A percentile compares a stretch with the other conserved stretches of the same genome.
phyloP scores from a whole-genome alignment of 1,284 basidiomycete species.

The Trichosporon coremiiforme region DNA sequence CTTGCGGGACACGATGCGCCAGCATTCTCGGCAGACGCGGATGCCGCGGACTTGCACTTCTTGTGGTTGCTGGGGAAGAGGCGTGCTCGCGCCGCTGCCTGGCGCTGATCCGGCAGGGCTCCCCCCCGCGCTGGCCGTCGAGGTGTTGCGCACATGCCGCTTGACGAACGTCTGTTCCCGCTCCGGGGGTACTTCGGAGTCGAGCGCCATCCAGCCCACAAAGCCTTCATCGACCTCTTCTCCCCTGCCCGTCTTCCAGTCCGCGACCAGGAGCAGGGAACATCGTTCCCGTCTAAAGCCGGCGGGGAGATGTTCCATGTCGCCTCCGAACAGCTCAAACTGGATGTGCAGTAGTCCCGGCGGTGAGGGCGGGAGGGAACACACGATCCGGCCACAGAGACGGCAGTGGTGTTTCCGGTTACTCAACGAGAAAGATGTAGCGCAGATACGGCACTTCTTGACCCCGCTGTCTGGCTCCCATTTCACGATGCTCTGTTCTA shows the following conservation, averaged over 20 bases:
- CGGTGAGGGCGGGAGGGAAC: conserved; percentile 78
- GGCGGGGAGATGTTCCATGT: conserved; percentile 39
- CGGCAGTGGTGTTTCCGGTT: conserved; percentile 97
- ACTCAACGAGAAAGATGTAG: conserved; percentile 79
- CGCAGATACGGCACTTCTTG: conserved; percentile 80
- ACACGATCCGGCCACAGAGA: conserved; percentile 88
- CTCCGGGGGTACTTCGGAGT: conserved; percentile 48
- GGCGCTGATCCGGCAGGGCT: conserved; percentile 28
- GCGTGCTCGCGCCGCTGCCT: conserved; percentile 30
- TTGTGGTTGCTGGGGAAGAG: conserved; percentile 57
- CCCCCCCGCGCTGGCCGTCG: background rate
- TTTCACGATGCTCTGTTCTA: conserved; percentile 89
- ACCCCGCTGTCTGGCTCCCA: conserved; percentile 85
- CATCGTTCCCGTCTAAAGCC: conserved; percentile 68
- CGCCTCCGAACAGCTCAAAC: conserved; percentile 48
- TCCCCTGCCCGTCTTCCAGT: conserved; percentile 70
- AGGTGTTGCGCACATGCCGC: conserved; percentile 15
- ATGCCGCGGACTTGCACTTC: conserved; percentile 80
- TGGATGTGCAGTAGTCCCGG: conserved; percentile 56
- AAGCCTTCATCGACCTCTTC: conserved; percentile 80
- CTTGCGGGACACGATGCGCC: conserved; percentile 74
- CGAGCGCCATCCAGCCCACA: conserved; percentile 66
- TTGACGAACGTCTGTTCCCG: conserved; percentile 20
- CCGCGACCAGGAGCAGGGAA: conserved; percentile 76
- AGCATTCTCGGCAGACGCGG: conserved; percentile 78